Percentiles rank a stretch among this genome's conserved stretches.
phyloP scores from a whole-genome alignment of 2,329 filamentous ascomycete species.

The Truncatella angustata region DNA sequence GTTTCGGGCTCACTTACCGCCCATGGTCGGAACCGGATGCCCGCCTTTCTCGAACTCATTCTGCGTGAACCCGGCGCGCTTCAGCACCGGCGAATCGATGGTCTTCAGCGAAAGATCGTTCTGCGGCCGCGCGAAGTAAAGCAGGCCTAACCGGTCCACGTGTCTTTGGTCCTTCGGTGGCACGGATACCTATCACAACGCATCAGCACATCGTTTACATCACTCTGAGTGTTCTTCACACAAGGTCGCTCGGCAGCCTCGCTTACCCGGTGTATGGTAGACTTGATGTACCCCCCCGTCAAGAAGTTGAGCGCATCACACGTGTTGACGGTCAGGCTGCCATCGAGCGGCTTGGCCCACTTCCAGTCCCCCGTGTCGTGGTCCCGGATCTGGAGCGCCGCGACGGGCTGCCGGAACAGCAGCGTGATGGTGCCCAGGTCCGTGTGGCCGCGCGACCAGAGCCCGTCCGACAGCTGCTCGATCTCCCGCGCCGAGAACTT shows the following conservation, averaged over 20 bases:
- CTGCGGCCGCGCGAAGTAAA: slow-evolving; percentile 49
- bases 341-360: slow-evolving; percentile 42
- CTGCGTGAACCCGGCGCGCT: slow-evolving; percentile 28
- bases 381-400: slow-evolving; percentile 48
- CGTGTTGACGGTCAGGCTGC: slow-evolving; percentile 47
- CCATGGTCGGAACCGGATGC: slow-evolving; percentile 32
- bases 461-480: slow-evolving; percentile 33
- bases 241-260: too few relatives aligned
- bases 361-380: slow-evolving; percentile 42
- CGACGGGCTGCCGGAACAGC: slow-evolving; percentile 54
- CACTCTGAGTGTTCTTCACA: too few relatives aligned
- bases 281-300: slow-evolving; percentile 43
- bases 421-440: slow-evolving; percentile 53
- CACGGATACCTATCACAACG: slow-evolving; percentile 27
- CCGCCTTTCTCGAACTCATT: slow-evolving; percentile 37
- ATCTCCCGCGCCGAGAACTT: slow-evolving; percentile 41
- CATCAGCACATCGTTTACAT: slow-evolving; percentile 42
- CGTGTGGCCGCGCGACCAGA: slow-evolving; percentile 47
- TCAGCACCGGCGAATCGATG: slow-evolving; percentile 35
- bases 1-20: slow-evolving; percentile 15
- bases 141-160: slow-evolving; percentile 45
- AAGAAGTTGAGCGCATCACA: slow-evolving; percentile 44
- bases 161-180: slow-evolving; percentile 40
- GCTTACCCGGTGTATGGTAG: slow-evolving; percentile 30
- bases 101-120: slow-evolving; percentile 37